A percentile compares a stretch with the other conserved stretches of the same genome.
Evolutionary conservation across 257 asterid genomes (phyloP).

Genomic region (Petunia axillaris): DNA sequence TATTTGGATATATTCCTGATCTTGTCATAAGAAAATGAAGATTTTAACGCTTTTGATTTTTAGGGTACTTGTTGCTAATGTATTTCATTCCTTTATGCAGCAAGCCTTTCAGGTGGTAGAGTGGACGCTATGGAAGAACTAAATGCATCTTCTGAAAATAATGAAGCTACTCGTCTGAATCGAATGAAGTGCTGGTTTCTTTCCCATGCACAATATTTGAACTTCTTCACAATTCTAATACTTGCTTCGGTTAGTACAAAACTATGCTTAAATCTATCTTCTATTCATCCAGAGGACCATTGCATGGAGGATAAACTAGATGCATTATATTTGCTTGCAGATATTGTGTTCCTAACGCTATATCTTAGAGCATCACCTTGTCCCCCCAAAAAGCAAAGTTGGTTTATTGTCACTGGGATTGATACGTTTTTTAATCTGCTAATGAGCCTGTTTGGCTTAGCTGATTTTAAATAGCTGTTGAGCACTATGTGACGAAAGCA

Average conservation of each 20-base stretch:
- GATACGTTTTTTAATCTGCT: no score
- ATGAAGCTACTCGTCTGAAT: constrained; percentile 49
- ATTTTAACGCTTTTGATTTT: constrained; percentile 3
- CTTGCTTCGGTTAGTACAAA: constrained; percentile 80
- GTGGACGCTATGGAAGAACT: constrained; percentile 62
- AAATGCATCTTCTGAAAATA: constrained; percentile 53
- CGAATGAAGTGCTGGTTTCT: constrained; percentile 67
- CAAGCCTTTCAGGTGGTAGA: constrained; percentile 62
- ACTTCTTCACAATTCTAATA: constrained; percentile 68
- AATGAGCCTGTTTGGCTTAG: no score
- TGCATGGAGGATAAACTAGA: not conserved
- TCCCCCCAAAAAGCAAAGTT: not conserved
- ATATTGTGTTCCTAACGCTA: not conserved
- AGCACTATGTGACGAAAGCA: no score
- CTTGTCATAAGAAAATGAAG: not conserved
- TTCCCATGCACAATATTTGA: constrained; percentile 74
- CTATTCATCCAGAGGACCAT: not conserved
- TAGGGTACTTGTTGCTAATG: not conserved
- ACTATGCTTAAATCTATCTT: constrained; percentile 20
- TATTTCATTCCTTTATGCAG: constrained; percentile 45
- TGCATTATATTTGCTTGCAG: constrained; percentile 1
- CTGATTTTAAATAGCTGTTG: no score
- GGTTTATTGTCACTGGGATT: not conserved
- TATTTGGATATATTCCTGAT: not conserved
- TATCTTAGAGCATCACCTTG: not conserved